These are phyloP conservation scores for Stenocarpella maydis DNA, from an alignment of 2,329 filamentous ascomycete species.

Conservation along the genomic window DNA sequence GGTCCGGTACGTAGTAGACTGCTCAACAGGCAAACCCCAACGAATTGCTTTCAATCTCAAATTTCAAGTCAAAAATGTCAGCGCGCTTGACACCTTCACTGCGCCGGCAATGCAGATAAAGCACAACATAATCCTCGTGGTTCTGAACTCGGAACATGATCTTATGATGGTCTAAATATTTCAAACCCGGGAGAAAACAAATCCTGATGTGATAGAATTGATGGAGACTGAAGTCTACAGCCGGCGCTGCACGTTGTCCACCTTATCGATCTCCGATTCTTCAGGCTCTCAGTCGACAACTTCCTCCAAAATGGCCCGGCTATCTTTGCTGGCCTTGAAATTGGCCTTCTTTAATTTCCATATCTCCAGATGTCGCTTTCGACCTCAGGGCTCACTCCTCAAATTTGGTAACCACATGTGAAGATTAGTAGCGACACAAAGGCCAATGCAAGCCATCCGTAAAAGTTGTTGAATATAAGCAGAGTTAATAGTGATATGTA, in stretches of 20 bases:
- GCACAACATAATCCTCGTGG: too few species aligned
- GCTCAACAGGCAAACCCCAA: not conserved
- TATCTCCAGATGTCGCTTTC: constrained; percentile 56
- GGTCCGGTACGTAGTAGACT: not conserved
- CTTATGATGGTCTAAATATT: not conserved
- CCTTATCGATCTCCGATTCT: not conserved
- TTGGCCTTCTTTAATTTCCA: constrained; percentile 47
- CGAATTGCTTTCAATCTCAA: too few species aligned
- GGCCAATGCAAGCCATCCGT: constrained; percentile 51
- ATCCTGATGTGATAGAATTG: not conserved
- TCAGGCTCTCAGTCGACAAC: constrained; percentile 34
- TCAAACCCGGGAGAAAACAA: not conserved
- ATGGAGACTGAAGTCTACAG: not conserved
- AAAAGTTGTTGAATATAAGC: too few species aligned
- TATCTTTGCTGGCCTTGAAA: constrained; percentile 4
- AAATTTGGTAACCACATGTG: constrained; percentile 58
- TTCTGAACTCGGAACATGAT: not conserved
- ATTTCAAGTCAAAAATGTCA: not conserved
- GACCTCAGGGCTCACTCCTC: constrained; percentile 52
- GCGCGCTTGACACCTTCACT: not conserved
- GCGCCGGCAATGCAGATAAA: not conserved
- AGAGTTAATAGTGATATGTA: too few species aligned
- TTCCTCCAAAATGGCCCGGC: not conserved
- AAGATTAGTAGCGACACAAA: constrained; percentile 51
- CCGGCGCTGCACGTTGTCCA: not conserved